Base-by-base conservation (phyloP, 768 basidiomycete species). In the Suillus spraguei region DNA sequence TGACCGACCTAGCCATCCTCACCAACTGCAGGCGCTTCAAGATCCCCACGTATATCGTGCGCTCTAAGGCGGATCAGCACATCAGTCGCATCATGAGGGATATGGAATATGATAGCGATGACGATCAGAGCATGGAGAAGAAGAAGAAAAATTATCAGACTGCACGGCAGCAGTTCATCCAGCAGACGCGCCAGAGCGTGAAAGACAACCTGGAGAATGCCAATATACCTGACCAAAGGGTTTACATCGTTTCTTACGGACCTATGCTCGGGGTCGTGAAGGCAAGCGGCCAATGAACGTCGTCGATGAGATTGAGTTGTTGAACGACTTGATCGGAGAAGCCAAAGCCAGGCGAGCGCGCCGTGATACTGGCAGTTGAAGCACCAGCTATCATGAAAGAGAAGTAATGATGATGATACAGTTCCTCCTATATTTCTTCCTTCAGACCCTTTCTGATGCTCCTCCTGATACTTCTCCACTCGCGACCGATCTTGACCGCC, bases 11-110 rank as follows among this genome's bases (percentile, higher is more conserved):
- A 8, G 74, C 75, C 10, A 73, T 79, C 60, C 71, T 79, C 38
- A 60, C 63, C 8, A 75, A 74, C 60, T 74, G 71, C 60, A 67
- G 60, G 35, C 70, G 66, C 4, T 76, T 71, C 66, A 67, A 71
- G 0, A 78, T 79, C 36, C 75, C 78, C 4, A 69, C 69, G 0
- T 74, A 72, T 54, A 74, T 78, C 41, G 72, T 78, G 28, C 74
- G 78, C 24, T 79, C 78, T 1, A 77, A 79, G 65, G 68, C 79
- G 1, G 76, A 78, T 50, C 73, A 72, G 24, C 70, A 76, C 47
- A 73, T 76, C 39, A 68, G 41, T 14, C 68, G 72, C 56, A 44
- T 75, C 44, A 67, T 72, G 68, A 64, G 36, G 33, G 72, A 75
- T 35, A 66, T 64, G 66, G 74, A 66, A 39, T 75, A 73, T 5